phyloP scores from a whole-genome alignment of 768 basidiomycete species.

The Boletus subcaerulescens region DNA sequence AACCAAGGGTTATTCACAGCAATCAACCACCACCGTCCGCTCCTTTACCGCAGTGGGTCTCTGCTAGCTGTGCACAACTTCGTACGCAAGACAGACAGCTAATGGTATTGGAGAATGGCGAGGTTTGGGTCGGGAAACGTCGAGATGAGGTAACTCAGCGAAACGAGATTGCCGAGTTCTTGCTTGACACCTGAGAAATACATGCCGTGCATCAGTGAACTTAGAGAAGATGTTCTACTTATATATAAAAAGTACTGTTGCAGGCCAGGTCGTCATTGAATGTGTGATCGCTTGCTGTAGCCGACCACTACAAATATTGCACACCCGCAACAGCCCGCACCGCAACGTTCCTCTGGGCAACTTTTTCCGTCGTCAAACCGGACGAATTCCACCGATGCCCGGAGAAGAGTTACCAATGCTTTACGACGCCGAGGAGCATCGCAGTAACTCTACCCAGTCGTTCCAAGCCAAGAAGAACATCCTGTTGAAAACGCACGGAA shows the following conservation, averaged over 20 bases:
- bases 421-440: constrained; percentile 21
- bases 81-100: neutral
- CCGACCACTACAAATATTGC: constrained; percentile 33
- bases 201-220: neutral
- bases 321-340: neutral
- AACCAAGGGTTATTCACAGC: neutral
- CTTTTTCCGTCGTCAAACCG: constrained; percentile 1
- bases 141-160: constrained; percentile 37
- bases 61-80: neutral
- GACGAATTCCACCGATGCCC: constrained; percentile 14
- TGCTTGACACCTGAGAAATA: constrained; percentile 30
- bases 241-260: neutral
- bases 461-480: constrained; percentile 60
- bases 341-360: neutral
- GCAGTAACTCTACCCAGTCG: constrained; percentile 13
- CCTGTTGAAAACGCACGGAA: constrained; percentile 77
- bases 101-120: constrained; percentile 11
- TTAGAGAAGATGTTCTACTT: neutral
- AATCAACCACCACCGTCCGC: constrained; percentile 13
- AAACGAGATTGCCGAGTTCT: constrained; percentile 36
- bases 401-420: constrained; percentile 27
- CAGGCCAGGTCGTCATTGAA: no score
- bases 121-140: constrained; percentile 32
- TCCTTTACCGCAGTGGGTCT: constrained; percentile 35
- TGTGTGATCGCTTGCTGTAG: constrained; percentile 13